Conservation (phyloP, 331 rosid species). For the Dryas integrifolia region DNA sequence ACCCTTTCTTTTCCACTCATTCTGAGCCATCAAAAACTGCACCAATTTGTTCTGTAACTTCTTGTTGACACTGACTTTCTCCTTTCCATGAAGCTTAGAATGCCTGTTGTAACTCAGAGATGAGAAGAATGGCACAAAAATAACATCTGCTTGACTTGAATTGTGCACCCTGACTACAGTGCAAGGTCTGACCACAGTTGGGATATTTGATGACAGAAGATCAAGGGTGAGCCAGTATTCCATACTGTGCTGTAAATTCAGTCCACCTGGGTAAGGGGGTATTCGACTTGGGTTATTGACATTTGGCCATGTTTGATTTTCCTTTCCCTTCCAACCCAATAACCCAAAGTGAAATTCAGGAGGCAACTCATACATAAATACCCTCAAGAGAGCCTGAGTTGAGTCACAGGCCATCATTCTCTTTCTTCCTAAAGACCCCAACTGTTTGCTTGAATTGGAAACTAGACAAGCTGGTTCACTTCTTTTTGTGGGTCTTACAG, state of each 20-base stretch:
- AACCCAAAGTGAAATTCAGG: conserved; percentile 87
- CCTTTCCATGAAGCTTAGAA: conserved; percentile 61
- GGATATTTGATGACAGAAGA: conserved; percentile 57
- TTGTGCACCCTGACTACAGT: conserved; percentile 64
- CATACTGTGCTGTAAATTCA: conserved; percentile 84
- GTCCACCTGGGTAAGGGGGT: conserved; percentile 83
- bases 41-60: conserved; percentile 73
- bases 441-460: conserved; percentile 33
- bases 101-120: conserved; percentile 86
- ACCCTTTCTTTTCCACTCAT: conserved; percentile 66
- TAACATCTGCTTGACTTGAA: conserved; percentile 78
- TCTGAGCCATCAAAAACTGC: conserved; percentile 42
- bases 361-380: conserved; percentile 88
- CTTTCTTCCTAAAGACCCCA: conserved; percentile 26
- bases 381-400: conserved; percentile 51
- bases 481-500: conserved; percentile 20
- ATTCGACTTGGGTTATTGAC: conserved; percentile 41
- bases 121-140: conserved; percentile 90
- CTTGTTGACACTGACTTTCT: conserved; percentile 60
- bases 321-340: conserved; percentile 80
- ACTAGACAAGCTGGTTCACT: conserved; percentile 36
- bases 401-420: conserved; percentile 39
- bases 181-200: conserved; percentile 43
- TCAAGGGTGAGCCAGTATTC: conserved; percentile 97
- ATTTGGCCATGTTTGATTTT: conserved; percentile 73